Conservation (phyloP, 2,329 filamentous ascomycete genomes). For the Pseudocercospora macadamiae region DNA sequence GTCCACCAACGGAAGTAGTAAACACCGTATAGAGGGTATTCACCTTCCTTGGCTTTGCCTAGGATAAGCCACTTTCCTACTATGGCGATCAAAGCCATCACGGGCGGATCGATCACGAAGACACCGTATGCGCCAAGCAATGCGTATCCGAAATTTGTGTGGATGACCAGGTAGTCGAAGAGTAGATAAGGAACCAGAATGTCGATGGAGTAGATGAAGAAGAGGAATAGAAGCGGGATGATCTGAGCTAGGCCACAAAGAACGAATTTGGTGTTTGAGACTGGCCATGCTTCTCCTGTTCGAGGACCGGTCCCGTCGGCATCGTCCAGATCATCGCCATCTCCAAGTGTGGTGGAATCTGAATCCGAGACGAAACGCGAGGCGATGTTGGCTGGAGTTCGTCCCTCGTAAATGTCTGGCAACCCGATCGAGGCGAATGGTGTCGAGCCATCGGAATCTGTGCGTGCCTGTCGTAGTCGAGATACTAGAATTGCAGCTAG, state of each 20-base stretch:
- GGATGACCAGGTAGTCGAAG: constrained; percentile 24
- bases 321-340: constrained; percentile 16
- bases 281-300: constrained; percentile 24
- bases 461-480: constrained; percentile 19
- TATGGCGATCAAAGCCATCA: constrained; percentile 46
- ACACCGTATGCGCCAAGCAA: constrained; percentile 28
- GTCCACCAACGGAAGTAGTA: constrained; percentile 64
- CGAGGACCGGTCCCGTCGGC: constrained; percentile 22
- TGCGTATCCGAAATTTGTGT: constrained; percentile 20
- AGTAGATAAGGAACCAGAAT: constrained; percentile 31
- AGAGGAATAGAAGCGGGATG: constrained; percentile 28
- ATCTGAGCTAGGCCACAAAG: constrained; percentile 30
- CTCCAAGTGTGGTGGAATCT: constrained; percentile 17
- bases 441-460: constrained; percentile 14
- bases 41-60: constrained; percentile 54
- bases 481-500: constrained; percentile 54
- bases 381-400: constrained; percentile 26
- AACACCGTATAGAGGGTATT: constrained; percentile 61
- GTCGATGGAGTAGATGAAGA: constrained; percentile 29
- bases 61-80: constrained; percentile 58
- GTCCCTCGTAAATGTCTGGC: constrained; percentile 32
- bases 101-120: constrained; percentile 23
- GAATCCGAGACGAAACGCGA: constrained; percentile 20
- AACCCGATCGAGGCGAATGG: constrained; percentile 31
- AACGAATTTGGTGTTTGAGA: constrained; percentile 25